Percentiles rank a stretch among this genome's conserved stretches.
These are phyloP conservation scores for Lactarius quietus DNA, from an alignment of 768 basidiomycete species.

Conservation along the genomic window DNA sequence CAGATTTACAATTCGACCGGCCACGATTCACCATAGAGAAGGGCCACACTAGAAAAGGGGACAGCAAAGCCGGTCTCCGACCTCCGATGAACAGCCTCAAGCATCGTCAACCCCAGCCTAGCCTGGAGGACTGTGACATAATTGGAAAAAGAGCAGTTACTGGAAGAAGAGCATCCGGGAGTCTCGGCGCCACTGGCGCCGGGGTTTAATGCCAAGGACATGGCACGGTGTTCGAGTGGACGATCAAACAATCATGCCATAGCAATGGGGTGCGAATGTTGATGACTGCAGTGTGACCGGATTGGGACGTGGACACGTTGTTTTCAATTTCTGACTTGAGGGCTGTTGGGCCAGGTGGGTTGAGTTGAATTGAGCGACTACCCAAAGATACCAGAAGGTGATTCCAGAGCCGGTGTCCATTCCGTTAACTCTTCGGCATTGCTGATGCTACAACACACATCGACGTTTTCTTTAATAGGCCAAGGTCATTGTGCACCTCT, in stretches of 20 bases:
- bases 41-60: neutral
- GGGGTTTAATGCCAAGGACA: neutral
- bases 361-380: neutral
- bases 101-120: neutral
- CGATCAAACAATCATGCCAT: neutral
- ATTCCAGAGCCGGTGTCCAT: neutral
- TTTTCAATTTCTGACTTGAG: neutral
- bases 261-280: neutral
- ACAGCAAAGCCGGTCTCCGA: neutral
- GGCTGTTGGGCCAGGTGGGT: neutral
- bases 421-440: neutral
- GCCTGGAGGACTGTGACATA: neutral
- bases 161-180: neutral
- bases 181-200: neutral
- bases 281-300: too few relatives aligned
- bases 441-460: neutral
- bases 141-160: neutral
- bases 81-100: slow-evolving; percentile 3
- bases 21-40: neutral
- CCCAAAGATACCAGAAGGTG: neutral
- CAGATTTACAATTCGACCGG: slow-evolving; percentile 10
- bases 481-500: neutral
- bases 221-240: neutral
- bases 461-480: neutral
- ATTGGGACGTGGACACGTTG: neutral